Conservation (phyloP, 2,329 filamentous ascomycete genomes). For the Xylaria multiplex region DNA sequence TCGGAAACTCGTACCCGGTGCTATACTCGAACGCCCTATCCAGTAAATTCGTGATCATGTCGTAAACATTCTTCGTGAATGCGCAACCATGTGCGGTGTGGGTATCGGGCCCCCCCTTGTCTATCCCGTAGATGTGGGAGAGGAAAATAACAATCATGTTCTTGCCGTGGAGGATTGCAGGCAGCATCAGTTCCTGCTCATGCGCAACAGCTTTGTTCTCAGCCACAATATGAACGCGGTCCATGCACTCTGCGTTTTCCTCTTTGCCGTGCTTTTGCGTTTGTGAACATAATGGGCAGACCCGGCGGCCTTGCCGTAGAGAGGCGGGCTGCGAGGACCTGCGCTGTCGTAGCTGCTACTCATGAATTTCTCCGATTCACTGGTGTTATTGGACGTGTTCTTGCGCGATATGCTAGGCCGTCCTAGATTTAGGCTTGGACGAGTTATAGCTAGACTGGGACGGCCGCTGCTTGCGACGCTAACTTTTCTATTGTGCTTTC, state of each 20-base stretch:
- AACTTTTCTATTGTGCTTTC: slow-evolving; percentile 48
- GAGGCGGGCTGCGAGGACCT: slow-evolving; percentile 45
- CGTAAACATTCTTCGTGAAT: slow-evolving; percentile 28
- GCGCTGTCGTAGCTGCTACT: slow-evolving; percentile 60
- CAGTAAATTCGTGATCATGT: slow-evolving; percentile 32
- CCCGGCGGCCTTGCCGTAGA: slow-evolving; percentile 47
- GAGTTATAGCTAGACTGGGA: slow-evolving; percentile 43
- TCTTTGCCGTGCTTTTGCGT: slow-evolving; percentile 63
- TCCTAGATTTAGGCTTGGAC: slow-evolving; percentile 43
- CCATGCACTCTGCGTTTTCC: slow-evolving; percentile 70
- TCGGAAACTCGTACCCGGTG: slow-evolving; percentile 20
- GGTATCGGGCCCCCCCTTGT: background rate
- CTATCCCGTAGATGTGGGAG: background rate
- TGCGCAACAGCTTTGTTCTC: slow-evolving; percentile 63
- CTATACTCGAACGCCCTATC: slow-evolving; percentile 42
- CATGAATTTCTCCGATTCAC: slow-evolving; percentile 58
- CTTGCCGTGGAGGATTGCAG: background rate
- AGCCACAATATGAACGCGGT: slow-evolving; percentile 72
- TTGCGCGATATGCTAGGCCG: slow-evolving; percentile 45
- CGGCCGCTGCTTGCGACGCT: slow-evolving; percentile 48
- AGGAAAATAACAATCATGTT: background rate
- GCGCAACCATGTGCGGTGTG: background rate
- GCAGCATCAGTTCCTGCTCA: slow-evolving; percentile 45
- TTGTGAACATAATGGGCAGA: slow-evolving; percentile 55
- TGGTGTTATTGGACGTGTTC: slow-evolving; percentile 38